phyloP scores from a whole-genome alignment of 306 rosid genomes.

The Dicorynia guianensis region DNA sequence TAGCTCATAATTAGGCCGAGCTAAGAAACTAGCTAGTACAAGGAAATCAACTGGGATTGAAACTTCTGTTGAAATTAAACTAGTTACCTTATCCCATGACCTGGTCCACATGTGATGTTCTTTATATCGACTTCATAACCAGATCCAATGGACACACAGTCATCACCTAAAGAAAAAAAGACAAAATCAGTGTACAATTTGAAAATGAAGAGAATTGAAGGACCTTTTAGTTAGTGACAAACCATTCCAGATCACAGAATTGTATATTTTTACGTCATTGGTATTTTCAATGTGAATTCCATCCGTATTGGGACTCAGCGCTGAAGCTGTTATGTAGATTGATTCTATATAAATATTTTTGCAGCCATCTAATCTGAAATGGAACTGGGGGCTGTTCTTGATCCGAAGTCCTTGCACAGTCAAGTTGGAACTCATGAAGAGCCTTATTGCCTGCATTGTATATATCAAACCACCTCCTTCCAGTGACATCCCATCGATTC shows the following conservation, averaged over 20 bases:
- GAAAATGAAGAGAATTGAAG: constrained; percentile 23
- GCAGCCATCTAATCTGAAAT: constrained; percentile 84
- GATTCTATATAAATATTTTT: constrained; percentile 68
- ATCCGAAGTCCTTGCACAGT: constrained; percentile 78
- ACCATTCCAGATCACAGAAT: constrained; percentile 85
- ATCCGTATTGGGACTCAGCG: constrained; percentile 86
- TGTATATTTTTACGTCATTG: constrained; percentile 69
- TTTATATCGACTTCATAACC: constrained; percentile 77
- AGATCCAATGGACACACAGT: constrained; percentile 87
- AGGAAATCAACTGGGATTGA: not conserved
- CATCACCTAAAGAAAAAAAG: constrained; percentile 72
- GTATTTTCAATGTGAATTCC: constrained; percentile 95
- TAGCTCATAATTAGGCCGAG: constrained; percentile 26
- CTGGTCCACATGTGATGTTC: constrained; percentile 89
- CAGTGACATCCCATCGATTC: constrained; percentile 64
- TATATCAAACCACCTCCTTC: constrained; percentile 75
- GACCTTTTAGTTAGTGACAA: constrained; percentile 30
- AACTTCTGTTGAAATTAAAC: constrained; percentile 7
- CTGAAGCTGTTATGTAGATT: constrained; percentile 72
- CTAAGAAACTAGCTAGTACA: too few relatives aligned
- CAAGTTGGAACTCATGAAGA: constrained; percentile 91
- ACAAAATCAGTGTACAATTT: too few relatives aligned
- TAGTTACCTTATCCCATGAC: constrained; percentile 89
- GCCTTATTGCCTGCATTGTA: constrained; percentile 75
- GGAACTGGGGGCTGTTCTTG: constrained; percentile 85